Evolutionary conservation across 2,329 filamentous ascomycete genomes (phyloP), one percentile per base, ranked within the genome.

Genomic region (Curvularia verruculosa): DNA sequence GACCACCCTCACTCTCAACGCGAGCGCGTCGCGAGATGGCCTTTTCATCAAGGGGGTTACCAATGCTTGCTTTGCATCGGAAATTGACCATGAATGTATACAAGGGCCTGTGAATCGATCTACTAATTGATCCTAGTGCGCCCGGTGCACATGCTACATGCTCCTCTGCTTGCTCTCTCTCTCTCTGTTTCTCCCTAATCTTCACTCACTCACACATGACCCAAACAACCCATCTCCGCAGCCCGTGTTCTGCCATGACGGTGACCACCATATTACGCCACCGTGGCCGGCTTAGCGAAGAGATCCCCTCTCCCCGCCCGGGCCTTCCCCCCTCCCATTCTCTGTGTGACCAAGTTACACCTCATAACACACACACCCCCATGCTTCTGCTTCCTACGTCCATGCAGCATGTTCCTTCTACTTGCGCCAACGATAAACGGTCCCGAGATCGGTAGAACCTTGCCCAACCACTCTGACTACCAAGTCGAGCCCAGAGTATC

Each of bases 261-360:
- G 31, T 36, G 24, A 54, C 52, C 23, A 47, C 36, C 50, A 37
- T 45, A 48, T 59, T 52, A 47, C 58, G 58, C 58, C 58, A 58
- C 58, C n/a, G 49, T 48, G 54, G 47, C 48, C 49, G 23, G 44
- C 54, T 58, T 58, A 58, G 43, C 58, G 50, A 58, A 49, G 43
- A 34, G 24, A n/a, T 36, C 31, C 31, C 31, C 31, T 36, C 31
- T 36, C 40, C 49, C 44, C 29, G 29, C 29, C 29, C 29, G 13
- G 3, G 4, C 26, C 28, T 10, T 13, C 10, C 15, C 31, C 12
- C 40, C 49, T 37, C 52, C 58, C n/a, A n/a, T 53, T 49, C 34
- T 60, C 46, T 54, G 63, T 65, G 61, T 61, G 56, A 64, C 61
- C 54, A 56, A 43, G 54, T 57, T 48, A 36, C 50, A 56, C 54